A percentile compares a stretch with the other conserved stretches of the same genome.
phyloP scores from a whole-genome alignment of 495 filamentous ascomycete species.

The Parmelia sp. region DNA sequence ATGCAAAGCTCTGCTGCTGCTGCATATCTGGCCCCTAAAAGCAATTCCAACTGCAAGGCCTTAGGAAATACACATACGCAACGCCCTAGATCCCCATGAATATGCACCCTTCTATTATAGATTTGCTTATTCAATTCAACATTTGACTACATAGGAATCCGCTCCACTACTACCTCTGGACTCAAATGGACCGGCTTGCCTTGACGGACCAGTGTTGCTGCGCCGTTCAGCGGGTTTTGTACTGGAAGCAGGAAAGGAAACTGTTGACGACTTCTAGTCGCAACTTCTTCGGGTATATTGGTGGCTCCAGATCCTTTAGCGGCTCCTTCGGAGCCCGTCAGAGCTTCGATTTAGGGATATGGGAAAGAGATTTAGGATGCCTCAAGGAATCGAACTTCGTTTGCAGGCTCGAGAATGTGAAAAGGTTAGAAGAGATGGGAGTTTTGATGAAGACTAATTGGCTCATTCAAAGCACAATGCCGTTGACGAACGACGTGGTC shows the following conservation, averaged over 20 bases:
- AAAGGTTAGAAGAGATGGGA: background rate
- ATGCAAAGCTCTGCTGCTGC: background rate
- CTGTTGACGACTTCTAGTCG: constrained; percentile 10
- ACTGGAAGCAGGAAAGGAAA: constrained; percentile 8
- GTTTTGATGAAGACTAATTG: background rate
- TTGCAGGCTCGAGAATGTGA: background rate
- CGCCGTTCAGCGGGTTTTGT: background rate
- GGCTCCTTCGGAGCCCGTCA: background rate
- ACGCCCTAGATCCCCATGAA: constrained; percentile 1
- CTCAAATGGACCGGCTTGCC: constrained; percentile 4
- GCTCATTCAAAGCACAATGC: background rate
- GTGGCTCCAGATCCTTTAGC: background rate
- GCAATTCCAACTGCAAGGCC: background rate
- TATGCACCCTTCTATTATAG: no score
- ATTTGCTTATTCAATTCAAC: background rate
- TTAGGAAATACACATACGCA: background rate
- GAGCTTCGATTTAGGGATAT: background rate
- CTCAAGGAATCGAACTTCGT: background rate
- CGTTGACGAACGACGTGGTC: background rate
- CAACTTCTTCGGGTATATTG: constrained; percentile 1
- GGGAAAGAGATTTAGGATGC: background rate
- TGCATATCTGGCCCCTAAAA: background rate
- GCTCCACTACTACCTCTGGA: constrained; percentile 1
- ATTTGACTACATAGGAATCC: background rate
- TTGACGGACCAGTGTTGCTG: constrained; percentile 8